Evolutionary conservation across 169 alveolate genomes (phyloP).

Genomic region (Babesia caballi): DNA sequence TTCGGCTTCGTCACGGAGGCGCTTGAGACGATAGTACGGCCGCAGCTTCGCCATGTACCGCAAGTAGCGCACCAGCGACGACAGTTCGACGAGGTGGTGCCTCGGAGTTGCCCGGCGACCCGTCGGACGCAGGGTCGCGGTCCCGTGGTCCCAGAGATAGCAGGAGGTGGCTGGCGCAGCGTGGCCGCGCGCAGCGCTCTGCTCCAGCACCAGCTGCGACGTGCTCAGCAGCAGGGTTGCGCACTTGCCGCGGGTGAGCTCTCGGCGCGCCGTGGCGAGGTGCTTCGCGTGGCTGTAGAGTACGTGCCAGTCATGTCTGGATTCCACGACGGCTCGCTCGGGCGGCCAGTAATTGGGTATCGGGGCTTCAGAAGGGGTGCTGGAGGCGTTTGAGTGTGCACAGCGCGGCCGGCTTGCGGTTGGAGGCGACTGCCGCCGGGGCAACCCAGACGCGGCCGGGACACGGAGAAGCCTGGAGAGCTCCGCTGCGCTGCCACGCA

Average conservation of each 20-base stretch:
- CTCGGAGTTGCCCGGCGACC: neutral
- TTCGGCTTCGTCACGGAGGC: neutral
- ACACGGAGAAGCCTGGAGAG: too few species aligned
- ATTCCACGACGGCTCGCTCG: neutral
- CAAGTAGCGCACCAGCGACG: conserved; percentile 6
- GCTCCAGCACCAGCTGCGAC: conserved; percentile 22
- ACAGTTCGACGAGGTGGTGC: neutral
- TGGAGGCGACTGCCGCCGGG: too few species aligned
- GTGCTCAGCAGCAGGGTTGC: conserved; percentile 17
- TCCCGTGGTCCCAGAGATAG: conserved; percentile 26
- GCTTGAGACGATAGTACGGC: conserved; percentile 21
- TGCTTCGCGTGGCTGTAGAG: conserved; percentile 38
- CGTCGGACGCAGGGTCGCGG: neutral
- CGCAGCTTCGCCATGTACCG: conserved; percentile 24
- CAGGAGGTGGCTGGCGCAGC: neutral
- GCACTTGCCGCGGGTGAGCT: conserved; percentile 35
- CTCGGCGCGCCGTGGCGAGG: conserved; percentile 24
- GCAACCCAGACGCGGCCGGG: too few species aligned
- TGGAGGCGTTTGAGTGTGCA: too few species aligned
- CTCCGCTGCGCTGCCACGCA: too few species aligned
- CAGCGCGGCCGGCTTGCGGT: too few species aligned
- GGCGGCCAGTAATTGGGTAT: neutral
- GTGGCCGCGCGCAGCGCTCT: neutral
- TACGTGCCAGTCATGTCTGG: conserved; percentile 47
- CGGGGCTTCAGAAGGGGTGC: too few species aligned